A percentile compares a stretch with the other conserved stretches of the same genome.
Evolutionary conservation across 306 rosid genomes (phyloP).

Genomic region (Ziziphus jujuba): DNA sequence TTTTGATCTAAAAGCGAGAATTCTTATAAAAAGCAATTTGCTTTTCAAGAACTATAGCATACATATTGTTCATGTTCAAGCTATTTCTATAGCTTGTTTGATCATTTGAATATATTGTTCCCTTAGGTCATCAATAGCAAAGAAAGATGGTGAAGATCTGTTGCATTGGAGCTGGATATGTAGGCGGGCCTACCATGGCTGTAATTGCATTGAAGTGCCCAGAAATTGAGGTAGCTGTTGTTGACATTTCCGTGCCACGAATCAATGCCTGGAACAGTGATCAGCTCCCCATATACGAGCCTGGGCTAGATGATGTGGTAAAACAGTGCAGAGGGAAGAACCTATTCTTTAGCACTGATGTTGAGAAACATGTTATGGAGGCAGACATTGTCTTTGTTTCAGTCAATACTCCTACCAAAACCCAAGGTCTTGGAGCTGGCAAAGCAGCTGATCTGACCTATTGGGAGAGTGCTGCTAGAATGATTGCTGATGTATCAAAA

Average conservation of each 20-base stretch:
- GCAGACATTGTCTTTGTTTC: slow-evolving; percentile 90
- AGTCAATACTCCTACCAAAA: slow-evolving; percentile 87
- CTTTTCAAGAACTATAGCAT: too few relatives aligned
- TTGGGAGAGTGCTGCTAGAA: slow-evolving; percentile 96
- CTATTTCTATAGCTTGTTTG: background rate
- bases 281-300: slow-evolving; percentile 38
- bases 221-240: slow-evolving; percentile 38
- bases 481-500: slow-evolving; percentile 91
- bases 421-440: slow-evolving; percentile 93
- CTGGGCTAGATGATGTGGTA: slow-evolving; percentile 42
- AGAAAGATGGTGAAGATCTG: slow-evolving; percentile 89
- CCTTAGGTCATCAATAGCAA: slow-evolving; percentile 33
- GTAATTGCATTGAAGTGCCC: slow-evolving; percentile 55
- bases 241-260: slow-evolving; percentile 36
- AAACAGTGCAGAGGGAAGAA: slow-evolving; percentile 38
- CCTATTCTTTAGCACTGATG: slow-evolving; percentile 49
- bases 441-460: slow-evolving; percentile 93
- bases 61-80: too few relatives aligned
- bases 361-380: slow-evolving; percentile 79
- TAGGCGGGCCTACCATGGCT: slow-evolving; percentile 97
- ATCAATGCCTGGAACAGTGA: slow-evolving; percentile 42
- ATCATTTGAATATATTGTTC: slow-evolving; percentile 8
- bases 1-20: too few relatives aligned
- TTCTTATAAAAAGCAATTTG: background rate
- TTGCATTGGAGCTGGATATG: slow-evolving; percentile 95